phyloP scores from a whole-genome alignment of 768 basidiomycete genomes.

The Coprinellus micaceus region DNA sequence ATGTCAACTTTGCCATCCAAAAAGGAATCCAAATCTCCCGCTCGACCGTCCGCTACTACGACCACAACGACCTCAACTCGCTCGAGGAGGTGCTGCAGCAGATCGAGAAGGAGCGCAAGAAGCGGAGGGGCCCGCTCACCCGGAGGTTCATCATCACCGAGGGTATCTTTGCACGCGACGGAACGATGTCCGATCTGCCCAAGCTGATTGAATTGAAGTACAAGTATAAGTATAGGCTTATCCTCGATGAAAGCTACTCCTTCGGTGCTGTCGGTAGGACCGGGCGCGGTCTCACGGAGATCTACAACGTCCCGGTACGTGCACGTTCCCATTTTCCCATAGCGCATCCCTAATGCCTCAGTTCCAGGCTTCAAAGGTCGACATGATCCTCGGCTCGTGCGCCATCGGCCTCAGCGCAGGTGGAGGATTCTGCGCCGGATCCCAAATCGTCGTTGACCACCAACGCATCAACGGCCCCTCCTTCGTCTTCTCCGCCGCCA shows the following conservation, averaged over 20 bases:
- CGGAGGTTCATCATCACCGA: constrained; percentile 95
- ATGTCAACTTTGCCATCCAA: constrained; percentile 93
- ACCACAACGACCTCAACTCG: constrained; percentile 90
- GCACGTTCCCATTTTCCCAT: background rate
- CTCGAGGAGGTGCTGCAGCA: constrained; percentile 83
- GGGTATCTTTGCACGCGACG: constrained; percentile 95
- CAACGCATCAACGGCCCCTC: constrained; percentile 96
- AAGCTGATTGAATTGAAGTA: constrained; percentile 93
- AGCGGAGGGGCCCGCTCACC: constrained; percentile 76
- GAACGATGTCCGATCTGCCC: constrained; percentile 87
- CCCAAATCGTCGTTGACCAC: constrained; percentile 76
- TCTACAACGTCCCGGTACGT: constrained; percentile 88
- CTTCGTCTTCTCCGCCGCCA: constrained; percentile 94
- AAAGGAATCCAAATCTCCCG: constrained; percentile 94
- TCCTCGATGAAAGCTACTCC: constrained; percentile 91
- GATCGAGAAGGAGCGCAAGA: constrained; percentile 86
- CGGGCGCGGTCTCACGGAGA: constrained; percentile 91
- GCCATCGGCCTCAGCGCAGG: constrained; percentile 77
- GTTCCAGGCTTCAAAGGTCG: constrained; percentile 78
- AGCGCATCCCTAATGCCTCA: background rate
- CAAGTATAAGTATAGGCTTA: constrained; percentile 93
- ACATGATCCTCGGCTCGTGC: constrained; percentile 91
- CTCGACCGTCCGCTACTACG: constrained; percentile 90
- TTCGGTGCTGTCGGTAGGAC: constrained; percentile 92
- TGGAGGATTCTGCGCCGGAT: constrained; percentile 96